Evolutionary conservation across 1,284 basidiomycete species (phyloP), one percentile per base, ranked within the genome.

Genomic region (Salmacisia buchloeana): DNA sequence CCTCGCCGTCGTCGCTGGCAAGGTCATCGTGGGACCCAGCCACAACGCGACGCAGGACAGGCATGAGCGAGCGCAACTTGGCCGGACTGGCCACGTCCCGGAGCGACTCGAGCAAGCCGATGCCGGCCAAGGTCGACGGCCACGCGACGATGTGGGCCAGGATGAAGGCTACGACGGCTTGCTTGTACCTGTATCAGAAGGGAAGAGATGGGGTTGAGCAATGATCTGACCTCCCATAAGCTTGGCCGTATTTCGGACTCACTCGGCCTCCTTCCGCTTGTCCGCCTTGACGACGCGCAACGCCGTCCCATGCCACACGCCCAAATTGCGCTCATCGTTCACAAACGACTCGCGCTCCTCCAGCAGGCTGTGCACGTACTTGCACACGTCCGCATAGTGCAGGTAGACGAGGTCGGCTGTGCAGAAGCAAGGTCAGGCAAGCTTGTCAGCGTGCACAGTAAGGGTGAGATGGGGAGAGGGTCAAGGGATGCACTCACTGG

Each of bases 141-240:
- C 89, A 86, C 4, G 85, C 85, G 38, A 86, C 83, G 58, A 89
- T 83, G 78, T 97, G 94, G 2, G 93, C 94, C 15, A 91, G 81
- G 1, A 97, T 79, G 80, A 85, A 94, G 76, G 88, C 91, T 38
- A 92, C 76, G 54, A 93, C 82, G 12, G 86, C 85, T 66, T 87
- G 86, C 73, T 88, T 91, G 80, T 89, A 88, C 25, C 46, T 52
- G 46, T 27, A n/a, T n/a, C 7, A 13, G 46, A 43, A n/a, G 15
- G 15, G 21, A 46, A 46, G 43, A 46, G 21, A 52, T 13, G 21
- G 46, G 9, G 21, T 60, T 66, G 21, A 71, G n/a, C 23, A 52
- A 9, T 9, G 7, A 27, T 27, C 23, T 46, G 13, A 52, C 23
- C 21, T n/a, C n/a, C 21, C 25, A 23, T 1, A 27, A 52, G 29